A percentile compares a stretch with the other conserved stretches of the same genome.
Evolutionary conservation across 176 grass and related monocot genomes (phyloP).

Genomic region (Sorghum bicolor): DNA sequence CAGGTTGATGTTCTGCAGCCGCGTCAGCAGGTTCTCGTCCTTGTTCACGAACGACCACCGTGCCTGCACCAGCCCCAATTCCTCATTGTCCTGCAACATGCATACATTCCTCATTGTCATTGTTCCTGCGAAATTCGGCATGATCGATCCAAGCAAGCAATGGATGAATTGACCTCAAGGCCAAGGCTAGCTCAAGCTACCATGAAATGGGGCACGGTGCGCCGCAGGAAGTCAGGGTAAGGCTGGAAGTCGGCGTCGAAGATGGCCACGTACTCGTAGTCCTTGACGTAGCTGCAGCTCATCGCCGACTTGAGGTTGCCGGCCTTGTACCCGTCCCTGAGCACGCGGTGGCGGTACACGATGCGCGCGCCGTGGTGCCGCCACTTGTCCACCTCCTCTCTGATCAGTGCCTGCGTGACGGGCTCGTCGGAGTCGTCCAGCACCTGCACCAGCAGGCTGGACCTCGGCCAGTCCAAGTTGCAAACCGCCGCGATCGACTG

Average conservation of each 20-base stretch:
- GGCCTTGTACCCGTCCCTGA: constrained; percentile 83
- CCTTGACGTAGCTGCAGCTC: constrained; percentile 77
- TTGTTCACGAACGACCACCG: constrained; percentile 95
- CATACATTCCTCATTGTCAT: too few relatives aligned
- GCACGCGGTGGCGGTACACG: constrained; percentile 67
- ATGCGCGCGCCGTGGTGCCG: constrained; percentile 50
- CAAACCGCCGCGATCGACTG: constrained; percentile 84
- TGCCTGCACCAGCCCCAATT: constrained; percentile 72
- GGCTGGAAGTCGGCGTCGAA: constrained; percentile 98
- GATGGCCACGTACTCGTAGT: constrained; percentile 82
- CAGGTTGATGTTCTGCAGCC: constrained; percentile 87
- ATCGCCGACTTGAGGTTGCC: constrained; percentile 90
- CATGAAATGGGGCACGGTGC: constrained; percentile 80
- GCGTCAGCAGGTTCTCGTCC: constrained; percentile 87
- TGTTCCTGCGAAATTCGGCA: too few relatives aligned
- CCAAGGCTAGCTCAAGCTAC: too few relatives aligned
- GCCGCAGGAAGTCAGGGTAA: constrained; percentile 71
- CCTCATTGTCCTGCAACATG: constrained; percentile 47
- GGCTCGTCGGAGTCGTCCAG: constrained; percentile 83
- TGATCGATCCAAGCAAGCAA: too few relatives aligned
- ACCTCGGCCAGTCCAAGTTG: constrained; percentile 84
- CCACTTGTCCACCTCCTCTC: constrained; percentile 82
- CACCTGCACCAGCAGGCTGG: constrained; percentile 80
- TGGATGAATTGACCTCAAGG: too few relatives aligned
- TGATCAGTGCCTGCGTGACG: constrained; percentile 57